Base-by-base conservation (phyloP, 208 protist genomes). In the Angomonas deanei region DNA sequence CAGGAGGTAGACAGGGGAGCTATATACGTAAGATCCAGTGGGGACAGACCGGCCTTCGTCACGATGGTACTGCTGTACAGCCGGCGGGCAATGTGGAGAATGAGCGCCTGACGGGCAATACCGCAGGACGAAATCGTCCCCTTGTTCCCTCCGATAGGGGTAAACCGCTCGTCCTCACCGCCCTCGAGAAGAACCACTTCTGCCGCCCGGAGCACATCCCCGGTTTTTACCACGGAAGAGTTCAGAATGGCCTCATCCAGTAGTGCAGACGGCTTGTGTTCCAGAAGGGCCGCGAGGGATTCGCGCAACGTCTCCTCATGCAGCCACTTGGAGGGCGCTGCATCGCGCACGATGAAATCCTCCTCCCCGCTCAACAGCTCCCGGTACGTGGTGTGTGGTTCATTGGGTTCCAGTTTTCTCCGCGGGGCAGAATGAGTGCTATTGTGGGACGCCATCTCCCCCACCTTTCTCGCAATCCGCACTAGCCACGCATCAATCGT, bases 71-170 rank as follows among this genome's bases (percentile, higher is more conserved):
- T 78, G 24, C 62, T 27, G 66, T 92, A 91, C 42, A 92, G 47
- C 19, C 83, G 84, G 4, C 83, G 82, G 0, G 83, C 78, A 49
- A 92, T 88, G 60, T 79, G 86, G 46, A 86, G 66, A 74, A 88
- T 66, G 55, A 92, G 68, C 34, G 81, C 82, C 39, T 80, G 64
- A 48, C 78, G 64, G 8, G 78, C 76, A n/a, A 78, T 47, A 26
- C 24, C 28, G 31, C 47, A 52, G 26, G n/a, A 27, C 28, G 23
- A 17, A 23, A 3, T 34, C 1, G 11, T 34, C 23, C 60, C 47
- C 3, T 15, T 39, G 54, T 34, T 30, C 28, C 42, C 17, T 39
- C 42, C 10, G 10, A 19, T 36, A 30, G 65, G 59, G 21, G 30
- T 23, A 47, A 82, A 72, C 15, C 55, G 66, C 28, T 73, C 63